Base-by-base conservation (phyloP, 306 rosid species). In the Vicia sativa region DNA sequence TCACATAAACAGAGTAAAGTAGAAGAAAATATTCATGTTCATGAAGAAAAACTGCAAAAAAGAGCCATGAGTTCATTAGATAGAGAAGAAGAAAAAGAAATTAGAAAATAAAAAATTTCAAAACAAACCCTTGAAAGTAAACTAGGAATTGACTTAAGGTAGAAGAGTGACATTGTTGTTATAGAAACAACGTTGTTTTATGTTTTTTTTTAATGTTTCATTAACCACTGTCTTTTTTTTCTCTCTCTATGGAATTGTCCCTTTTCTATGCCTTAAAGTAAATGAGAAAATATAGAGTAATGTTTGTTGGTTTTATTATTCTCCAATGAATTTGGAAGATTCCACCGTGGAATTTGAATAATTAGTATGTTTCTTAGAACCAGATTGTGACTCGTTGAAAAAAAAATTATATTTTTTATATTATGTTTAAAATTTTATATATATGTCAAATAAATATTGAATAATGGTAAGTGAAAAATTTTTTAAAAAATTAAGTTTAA, bases 321-420 rank as follows among this genome's bases (percentile, higher is more conserved):
- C 89, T 90, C 99, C 99, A 83, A 82, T 69, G 84, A 85, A 74
- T 74, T 82, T 52, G 88, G 90, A 84, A 85, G 93, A 80, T 87
- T 78, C 83, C 79, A 44, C 28, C 62, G 64, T 63, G 82, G 86
- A 73, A 74, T 74, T 5, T n/a, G 7, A 45, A 75, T 74, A 76
- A 61, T 80, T 44, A 77, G 69, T 54, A 70, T 71, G 67, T 62
- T 75, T 65, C 49, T 31, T 72, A 73, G 79, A 83, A 80, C 2
- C 2, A 23, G 26, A 23, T 23, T 23, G 26, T 23, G 26, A 23
- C 26, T 2, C 26, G n/a, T n/a, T n/a, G n/a, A n/a, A n/a, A n/a
- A n/a, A n/a, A n/a, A n/a, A n/a, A n/a, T n/a, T n/a, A n/a, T n/a
- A n/a, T n/a, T n/a, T n/a, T n/a, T n/a, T n/a, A n/a, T n/a, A n/a